A percentile compares a stretch with the other conserved stretches of the same genome.
phyloP scores from a whole-genome alignment of 2,329 filamentous ascomycete species.

The Fusarium chaquense region DNA sequence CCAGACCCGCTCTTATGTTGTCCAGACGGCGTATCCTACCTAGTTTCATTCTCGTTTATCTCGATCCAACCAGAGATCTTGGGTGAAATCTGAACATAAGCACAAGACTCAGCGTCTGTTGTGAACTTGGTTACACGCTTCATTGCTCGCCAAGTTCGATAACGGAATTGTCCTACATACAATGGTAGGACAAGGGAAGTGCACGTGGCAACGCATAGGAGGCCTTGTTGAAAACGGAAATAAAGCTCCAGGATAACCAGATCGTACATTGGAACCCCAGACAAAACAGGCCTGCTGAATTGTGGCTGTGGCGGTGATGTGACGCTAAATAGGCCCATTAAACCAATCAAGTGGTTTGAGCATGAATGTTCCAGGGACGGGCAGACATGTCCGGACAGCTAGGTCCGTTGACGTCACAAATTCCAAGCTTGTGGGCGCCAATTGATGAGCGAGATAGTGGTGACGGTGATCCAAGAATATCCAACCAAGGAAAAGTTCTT shows the following conservation, averaged over 20 bases:
- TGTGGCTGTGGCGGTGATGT: constrained; percentile 9
- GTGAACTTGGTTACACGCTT: neutral
- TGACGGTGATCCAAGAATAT: constrained; percentile 22
- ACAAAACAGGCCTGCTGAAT: constrained; percentile 4
- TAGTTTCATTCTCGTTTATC: too few species aligned
- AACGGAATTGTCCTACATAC: neutral
- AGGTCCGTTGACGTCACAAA: constrained; percentile 33
- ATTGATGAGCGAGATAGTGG: constrained; percentile 31
- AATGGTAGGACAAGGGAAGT: neutral
- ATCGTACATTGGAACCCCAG: neutral
- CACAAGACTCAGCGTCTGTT: neutral
- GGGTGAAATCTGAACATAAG: neutral
- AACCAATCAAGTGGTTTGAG: constrained; percentile 21
- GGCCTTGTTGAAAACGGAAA: constrained; percentile 5
- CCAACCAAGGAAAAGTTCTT: constrained; percentile 3
- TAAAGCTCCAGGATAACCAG: constrained; percentile 9
- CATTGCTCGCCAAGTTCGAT: neutral
- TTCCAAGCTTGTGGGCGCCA: constrained; percentile 3
- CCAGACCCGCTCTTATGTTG: too few species aligned
- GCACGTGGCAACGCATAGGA: constrained; percentile 12
- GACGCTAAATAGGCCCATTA: neutral
- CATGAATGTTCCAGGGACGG: constrained; percentile 35
- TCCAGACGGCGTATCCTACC: too few species aligned
- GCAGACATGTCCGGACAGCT: constrained; percentile 5
- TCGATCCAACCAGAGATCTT: too few species aligned